phyloP scores from a whole-genome alignment of 2,329 filamentous ascomycete genomes.

The Hymenoscyphus albidus region DNA sequence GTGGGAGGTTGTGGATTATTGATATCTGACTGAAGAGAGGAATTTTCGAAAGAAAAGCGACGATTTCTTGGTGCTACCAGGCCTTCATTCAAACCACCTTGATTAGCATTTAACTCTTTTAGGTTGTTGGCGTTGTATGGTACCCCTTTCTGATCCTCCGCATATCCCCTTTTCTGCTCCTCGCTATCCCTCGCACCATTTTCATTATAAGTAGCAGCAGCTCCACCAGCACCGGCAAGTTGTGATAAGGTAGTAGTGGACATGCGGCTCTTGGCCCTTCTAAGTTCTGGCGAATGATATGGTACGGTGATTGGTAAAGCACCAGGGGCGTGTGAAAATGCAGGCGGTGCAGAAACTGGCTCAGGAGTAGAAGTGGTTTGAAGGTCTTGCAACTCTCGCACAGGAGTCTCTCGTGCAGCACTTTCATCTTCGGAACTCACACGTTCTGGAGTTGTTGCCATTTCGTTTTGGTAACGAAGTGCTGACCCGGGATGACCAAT shows the following conservation, averaged over 20 bases:
- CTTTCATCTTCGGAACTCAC: slow-evolving; percentile 56
- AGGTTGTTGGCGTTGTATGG: slow-evolving; percentile 35
- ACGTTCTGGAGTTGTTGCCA: slow-evolving; percentile 48
- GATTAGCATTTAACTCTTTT: slow-evolving; percentile 35
- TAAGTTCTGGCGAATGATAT: slow-evolving; percentile 71
- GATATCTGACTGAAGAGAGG: slow-evolving; percentile 21
- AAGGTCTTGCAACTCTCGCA: slow-evolving; percentile 52
- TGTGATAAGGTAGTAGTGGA: slow-evolving; percentile 79
- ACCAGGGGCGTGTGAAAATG: slow-evolving; percentile 71
- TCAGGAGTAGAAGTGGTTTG: slow-evolving; percentile 59
- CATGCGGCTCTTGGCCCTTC: slow-evolving; percentile 77
- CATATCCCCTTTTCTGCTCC: slow-evolving; percentile 24
- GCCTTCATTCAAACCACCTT: slow-evolving; percentile 34
- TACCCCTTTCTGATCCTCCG: slow-evolving; percentile 40
- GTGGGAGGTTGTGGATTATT: slow-evolving; percentile 20
- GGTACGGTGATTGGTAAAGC: slow-evolving; percentile 66
- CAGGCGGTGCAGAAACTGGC: slow-evolving; percentile 73
- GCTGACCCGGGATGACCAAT: slow-evolving; percentile 29
- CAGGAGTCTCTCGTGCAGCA: slow-evolving; percentile 38
- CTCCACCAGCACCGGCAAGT: slow-evolving; percentile 65
- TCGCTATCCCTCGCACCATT: slow-evolving; percentile 30
- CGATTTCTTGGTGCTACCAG: slow-evolving; percentile 33
- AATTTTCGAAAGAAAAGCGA: slow-evolving; percentile 30
- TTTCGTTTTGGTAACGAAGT: slow-evolving; percentile 42
- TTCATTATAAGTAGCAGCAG: slow-evolving; percentile 40